Percentiles rank a stretch among this genome's conserved stretches.
Evolutionary conservation across 2,329 filamentous ascomycete genomes (phyloP).

Genomic region (Dactylellina drechsleri): DNA sequence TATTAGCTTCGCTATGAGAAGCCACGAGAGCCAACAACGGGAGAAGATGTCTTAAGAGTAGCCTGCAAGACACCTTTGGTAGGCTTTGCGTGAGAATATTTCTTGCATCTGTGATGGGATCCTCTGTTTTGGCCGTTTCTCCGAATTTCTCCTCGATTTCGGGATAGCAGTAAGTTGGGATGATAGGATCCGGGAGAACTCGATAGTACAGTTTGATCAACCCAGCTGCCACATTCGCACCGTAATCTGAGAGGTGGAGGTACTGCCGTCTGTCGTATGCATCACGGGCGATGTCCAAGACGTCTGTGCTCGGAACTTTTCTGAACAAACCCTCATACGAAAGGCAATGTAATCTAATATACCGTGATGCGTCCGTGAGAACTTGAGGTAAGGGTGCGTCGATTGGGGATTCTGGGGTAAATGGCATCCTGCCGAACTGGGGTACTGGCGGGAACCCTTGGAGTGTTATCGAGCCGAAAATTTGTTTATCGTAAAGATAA

Average conservation of each 20-base stretch:
- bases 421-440: slow-evolving; percentile 64
- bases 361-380: slow-evolving; percentile 67
- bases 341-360: slow-evolving; percentile 66
- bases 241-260: slow-evolving; percentile 68
- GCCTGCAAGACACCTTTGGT: slow-evolving; percentile 64
- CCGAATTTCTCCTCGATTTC: slow-evolving; percentile 62
- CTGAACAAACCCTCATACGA: slow-evolving; percentile 67
- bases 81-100: slow-evolving; percentile 58
- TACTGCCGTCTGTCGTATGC: slow-evolving; percentile 69
- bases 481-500: slow-evolving; percentile 67
- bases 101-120: slow-evolving; percentile 60
- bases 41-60: slow-evolving; percentile 66
- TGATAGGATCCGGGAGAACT: slow-evolving; percentile 66
- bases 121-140: slow-evolving; percentile 35
- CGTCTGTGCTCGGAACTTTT: slow-evolving; percentile 66
- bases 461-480: slow-evolving; percentile 59
- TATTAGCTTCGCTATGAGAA: slow-evolving; percentile 65
- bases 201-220: slow-evolving; percentile 70
- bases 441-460: slow-evolving; percentile 65
- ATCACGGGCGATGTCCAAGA: slow-evolving; percentile 67
- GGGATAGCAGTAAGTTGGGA: slow-evolving; percentile 66
- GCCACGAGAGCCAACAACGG: slow-evolving; percentile 66
- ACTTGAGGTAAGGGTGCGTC: slow-evolving; percentile 65
- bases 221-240: slow-evolving; percentile 67
- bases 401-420: slow-evolving; percentile 61